phyloP scores from a whole-genome alignment of 169 alveolate species.

The Plasmodium adleri region DNA sequence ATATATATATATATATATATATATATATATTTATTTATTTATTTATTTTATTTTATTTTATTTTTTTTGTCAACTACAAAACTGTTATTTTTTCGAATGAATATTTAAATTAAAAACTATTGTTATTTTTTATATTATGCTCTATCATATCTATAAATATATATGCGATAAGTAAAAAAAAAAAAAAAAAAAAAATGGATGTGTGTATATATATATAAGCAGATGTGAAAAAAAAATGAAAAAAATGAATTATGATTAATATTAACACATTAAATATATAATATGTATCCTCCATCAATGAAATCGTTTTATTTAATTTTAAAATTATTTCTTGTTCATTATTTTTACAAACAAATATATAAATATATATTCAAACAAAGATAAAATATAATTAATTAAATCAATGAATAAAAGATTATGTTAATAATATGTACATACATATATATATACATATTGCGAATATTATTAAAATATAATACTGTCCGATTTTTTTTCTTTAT shows the following conservation, averaged over 20 bases:
- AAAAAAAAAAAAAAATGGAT: neutral
- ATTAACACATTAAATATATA: no score
- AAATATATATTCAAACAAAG: constrained; percentile 3
- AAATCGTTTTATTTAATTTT: neutral
- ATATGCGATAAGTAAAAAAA: neutral
- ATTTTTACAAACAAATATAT: constrained; percentile 14
- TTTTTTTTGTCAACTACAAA: neutral
- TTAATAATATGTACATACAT: neutral
- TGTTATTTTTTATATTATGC: constrained; percentile 20
- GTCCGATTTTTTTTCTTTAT: constrained; percentile 43
- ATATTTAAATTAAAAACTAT: constrained; percentile 8
- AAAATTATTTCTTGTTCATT: neutral
- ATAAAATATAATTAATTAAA: neutral
- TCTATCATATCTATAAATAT: constrained; percentile 3
- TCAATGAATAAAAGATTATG: neutral
- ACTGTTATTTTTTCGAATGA: neutral
- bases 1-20: no score
- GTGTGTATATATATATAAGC: neutral
- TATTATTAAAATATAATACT: constrained; percentile 25
- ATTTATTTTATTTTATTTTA: neutral
- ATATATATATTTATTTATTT: neutral
- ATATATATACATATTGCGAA: no score
- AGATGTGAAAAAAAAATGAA: neutral
- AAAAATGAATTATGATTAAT: no score
- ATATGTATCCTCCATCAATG: neutral